These are phyloP conservation scores for Nitzschia sp. DNA, from an alignment of 108 stramenopile genomes.

Conservation along the genomic window DNA sequence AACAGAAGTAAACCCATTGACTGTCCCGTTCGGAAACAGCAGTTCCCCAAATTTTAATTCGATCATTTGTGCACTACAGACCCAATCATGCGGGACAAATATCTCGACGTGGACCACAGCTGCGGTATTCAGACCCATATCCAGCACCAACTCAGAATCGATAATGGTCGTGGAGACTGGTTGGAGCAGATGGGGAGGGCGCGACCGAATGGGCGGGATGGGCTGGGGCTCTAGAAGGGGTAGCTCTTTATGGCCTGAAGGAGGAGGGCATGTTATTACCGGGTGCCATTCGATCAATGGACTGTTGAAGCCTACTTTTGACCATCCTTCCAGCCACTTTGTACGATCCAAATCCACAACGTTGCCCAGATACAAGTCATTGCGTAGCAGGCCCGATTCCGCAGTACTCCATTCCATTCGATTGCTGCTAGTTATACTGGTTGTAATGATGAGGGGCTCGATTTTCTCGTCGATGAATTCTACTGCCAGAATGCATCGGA, in stretches of 20 bases:
- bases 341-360: not conserved
- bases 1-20: slow-evolving; percentile 4
- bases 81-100: not conserved
- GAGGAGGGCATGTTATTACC: not conserved
- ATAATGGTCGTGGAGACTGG: not conserved
- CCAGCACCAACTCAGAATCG: not conserved
- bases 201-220: not conserved
- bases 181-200: not conserved
- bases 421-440: not conserved
- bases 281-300: not conserved
- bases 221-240: not conserved
- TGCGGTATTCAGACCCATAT: slow-evolving; percentile 4
- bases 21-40: slow-evolving; percentile 6
- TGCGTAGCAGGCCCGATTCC: not conserved
- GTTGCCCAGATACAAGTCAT: slow-evolving; percentile 3
- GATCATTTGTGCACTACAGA: not conserved
- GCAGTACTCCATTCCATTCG: not conserved
- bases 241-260: not conserved
- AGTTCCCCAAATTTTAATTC: slow-evolving; percentile 16
- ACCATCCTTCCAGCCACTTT: not conserved
- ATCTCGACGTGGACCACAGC: not conserved
- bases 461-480: not conserved
- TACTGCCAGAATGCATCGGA: not conserved
- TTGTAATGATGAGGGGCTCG: not conserved
- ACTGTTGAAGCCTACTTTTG: not conserved